Conservation (phyloP, 345 rosid genomes). For the Camelina sativa region DNA sequence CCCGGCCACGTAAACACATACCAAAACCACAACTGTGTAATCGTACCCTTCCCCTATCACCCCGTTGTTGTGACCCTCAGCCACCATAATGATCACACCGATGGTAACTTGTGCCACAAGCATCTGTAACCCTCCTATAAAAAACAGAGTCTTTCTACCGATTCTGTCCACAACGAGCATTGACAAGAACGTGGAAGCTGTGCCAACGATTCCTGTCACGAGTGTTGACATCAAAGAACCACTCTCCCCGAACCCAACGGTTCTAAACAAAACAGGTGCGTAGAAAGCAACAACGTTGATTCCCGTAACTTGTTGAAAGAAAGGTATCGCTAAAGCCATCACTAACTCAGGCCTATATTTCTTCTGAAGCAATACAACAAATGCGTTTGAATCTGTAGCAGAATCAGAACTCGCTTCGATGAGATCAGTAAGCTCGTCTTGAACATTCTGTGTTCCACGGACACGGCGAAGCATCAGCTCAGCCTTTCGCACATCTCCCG, state of each 20-base stretch:
- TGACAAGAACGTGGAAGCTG: slow-evolving; percentile 50
- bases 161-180: slow-evolving; percentile 66
- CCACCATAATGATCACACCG: slow-evolving; percentile 51
- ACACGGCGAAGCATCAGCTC: slow-evolving; percentile 56
- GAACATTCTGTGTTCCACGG: slow-evolving; percentile 61
- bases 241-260: slow-evolving; percentile 69
- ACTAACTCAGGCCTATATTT: slow-evolving; percentile 70
- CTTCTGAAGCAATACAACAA: slow-evolving; percentile 49
- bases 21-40: slow-evolving; percentile 46
- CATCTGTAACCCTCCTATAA: slow-evolving; percentile 69
- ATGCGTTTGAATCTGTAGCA: slow-evolving; percentile 36
- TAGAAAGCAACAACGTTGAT: slow-evolving; percentile 73
- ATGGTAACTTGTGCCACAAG: slow-evolving; percentile 56
- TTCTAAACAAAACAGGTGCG: slow-evolving; percentile 69
- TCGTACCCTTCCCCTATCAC: slow-evolving; percentile 48
- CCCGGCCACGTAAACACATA: slow-evolving; percentile 63
- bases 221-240: slow-evolving; percentile 62
- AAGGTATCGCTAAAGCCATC: slow-evolving; percentile 73
- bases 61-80: slow-evolving; percentile 58
- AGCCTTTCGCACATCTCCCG: slow-evolving; percentile 46
- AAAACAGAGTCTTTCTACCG: slow-evolving; percentile 58
- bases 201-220: slow-evolving; percentile 57
- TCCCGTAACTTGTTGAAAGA: slow-evolving; percentile 79
- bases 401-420: slow-evolving; percentile 49
- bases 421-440: slow-evolving; percentile 69